phyloP scores from a whole-genome alignment of 2,329 filamentous ascomycete species.

The Diaporthe sp. region DNA sequence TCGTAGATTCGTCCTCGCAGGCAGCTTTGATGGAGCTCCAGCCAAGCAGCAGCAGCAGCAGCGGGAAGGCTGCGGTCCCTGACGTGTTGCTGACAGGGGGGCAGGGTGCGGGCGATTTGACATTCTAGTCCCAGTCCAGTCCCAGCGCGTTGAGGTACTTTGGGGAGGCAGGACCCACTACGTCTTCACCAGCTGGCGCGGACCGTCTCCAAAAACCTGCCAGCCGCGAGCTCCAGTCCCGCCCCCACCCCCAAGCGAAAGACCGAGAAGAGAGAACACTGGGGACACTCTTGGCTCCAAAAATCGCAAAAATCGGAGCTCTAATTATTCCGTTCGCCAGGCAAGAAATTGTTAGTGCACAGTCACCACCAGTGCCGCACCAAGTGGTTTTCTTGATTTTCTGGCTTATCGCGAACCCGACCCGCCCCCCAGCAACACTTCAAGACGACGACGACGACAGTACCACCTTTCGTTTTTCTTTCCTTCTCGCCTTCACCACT shows the following conservation, averaged over 20 bases:
- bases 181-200: not conserved
- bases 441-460: conserved; percentile 40
- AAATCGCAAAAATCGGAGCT: conserved; percentile 25
- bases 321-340: conserved; percentile 28
- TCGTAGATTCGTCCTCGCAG: conserved; percentile 13
- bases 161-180: not conserved
- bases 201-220: not conserved
- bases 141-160: not conserved
- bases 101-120: conserved; percentile 3
- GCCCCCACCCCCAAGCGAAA: not conserved
- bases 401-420: conserved; percentile 33
- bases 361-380: conserved; percentile 9
- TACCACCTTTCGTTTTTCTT: conserved; percentile 36
- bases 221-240: not conserved
- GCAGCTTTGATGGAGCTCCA: conserved; percentile 33
- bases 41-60: conserved; percentile 34
- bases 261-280: not conserved
- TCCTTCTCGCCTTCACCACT: conserved; percentile 37
- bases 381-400: conserved; percentile 35
- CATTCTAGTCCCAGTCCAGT: not conserved
- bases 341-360: conserved; percentile 31
- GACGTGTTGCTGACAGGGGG: conserved; percentile 39
- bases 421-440: conserved; percentile 35
- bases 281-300: not conserved
- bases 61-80: conserved; percentile 39